A percentile compares a stretch with the other conserved stretches of the same genome.
Conservation (phyloP, 306 rosid species). For the Prosopis cineraria region DNA sequence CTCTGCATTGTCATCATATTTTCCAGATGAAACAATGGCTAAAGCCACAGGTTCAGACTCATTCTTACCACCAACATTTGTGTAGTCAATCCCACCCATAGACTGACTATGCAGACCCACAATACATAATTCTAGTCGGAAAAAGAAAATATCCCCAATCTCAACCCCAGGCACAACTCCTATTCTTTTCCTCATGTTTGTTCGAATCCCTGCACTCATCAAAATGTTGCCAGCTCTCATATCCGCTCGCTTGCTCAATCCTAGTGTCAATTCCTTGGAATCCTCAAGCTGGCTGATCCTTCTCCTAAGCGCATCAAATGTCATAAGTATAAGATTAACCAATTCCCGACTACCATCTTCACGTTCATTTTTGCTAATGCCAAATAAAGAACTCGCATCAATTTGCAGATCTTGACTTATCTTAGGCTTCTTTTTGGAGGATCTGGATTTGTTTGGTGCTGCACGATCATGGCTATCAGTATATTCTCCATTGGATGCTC, state of each 20-base stretch:
- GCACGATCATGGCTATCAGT: slow-evolving; percentile 19
- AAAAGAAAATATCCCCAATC: slow-evolving; percentile 75
- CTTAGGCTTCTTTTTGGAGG: slow-evolving; percentile 37
- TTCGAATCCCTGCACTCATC: slow-evolving; percentile 61
- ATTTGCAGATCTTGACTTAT: background rate
- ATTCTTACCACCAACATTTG: slow-evolving; percentile 41
- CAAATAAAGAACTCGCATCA: slow-evolving; percentile 39
- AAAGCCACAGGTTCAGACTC: slow-evolving; percentile 58
- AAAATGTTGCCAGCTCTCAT: slow-evolving; percentile 55
- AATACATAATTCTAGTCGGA: slow-evolving; percentile 60
- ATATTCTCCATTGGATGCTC: slow-evolving; percentile 28
- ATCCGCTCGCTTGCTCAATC: slow-evolving; percentile 54
- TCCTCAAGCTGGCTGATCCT: slow-evolving; percentile 69
- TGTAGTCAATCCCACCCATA: slow-evolving; percentile 74
- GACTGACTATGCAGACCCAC: slow-evolving; percentile 68
- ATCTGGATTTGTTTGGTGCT: slow-evolving; percentile 18
- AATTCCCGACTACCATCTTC: slow-evolving; percentile 57
- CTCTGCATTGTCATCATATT: slow-evolving; percentile 60
- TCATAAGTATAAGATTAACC: slow-evolving; percentile 50
- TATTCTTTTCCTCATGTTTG: slow-evolving; percentile 61
- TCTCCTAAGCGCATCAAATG: slow-evolving; percentile 60
- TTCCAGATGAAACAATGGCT: slow-evolving; percentile 70
- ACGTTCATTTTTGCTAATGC: slow-evolving; percentile 32
- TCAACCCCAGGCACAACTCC: slow-evolving; percentile 68
- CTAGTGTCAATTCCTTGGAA: slow-evolving; percentile 47